phyloP scores from a whole-genome alignment of 192 early-diverging fungal species.

The Pilobolus umbonatus region DNA sequence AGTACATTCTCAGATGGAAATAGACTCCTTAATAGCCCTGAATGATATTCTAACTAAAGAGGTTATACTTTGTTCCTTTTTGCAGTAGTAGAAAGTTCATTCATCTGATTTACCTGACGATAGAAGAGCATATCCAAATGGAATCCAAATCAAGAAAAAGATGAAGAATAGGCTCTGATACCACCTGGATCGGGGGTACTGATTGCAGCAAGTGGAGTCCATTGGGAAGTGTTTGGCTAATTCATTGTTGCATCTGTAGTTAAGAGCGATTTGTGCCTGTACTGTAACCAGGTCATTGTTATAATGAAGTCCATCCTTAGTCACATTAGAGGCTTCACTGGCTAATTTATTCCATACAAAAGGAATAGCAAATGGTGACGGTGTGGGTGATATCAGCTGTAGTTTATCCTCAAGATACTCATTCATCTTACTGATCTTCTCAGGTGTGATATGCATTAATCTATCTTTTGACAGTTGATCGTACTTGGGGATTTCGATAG shows the following conservation, averaged over 20 bases:
- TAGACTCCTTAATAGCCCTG: background rate
- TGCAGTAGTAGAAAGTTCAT: no score
- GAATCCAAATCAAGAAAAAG: slow-evolving; percentile 40
- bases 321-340: slow-evolving; percentile 25
- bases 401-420: slow-evolving; percentile 39
- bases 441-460: slow-evolving; percentile 34
- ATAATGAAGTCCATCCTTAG: slow-evolving; percentile 73
- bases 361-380: slow-evolving; percentile 38
- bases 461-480: slow-evolving; percentile 42
- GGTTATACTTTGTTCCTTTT: no score
- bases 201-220: slow-evolving; percentile 56
- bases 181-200: slow-evolving; percentile 44
- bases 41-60: no score
- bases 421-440: slow-evolving; percentile 52
- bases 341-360: slow-evolving; percentile 40
- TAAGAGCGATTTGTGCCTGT: slow-evolving; percentile 55
- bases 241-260: slow-evolving; percentile 56
- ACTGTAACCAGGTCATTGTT: slow-evolving; percentile 35
- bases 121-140: slow-evolving; percentile 18
- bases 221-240: slow-evolving; percentile 42
- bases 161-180: slow-evolving; percentile 35
- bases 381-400: background rate
- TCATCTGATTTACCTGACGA: no score
- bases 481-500: slow-evolving; percentile 39
- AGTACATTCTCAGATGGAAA: slow-evolving; percentile 45